Percentiles rank a stretch among this genome's conserved stretches.
phyloP scores from a whole-genome alignment of 2,329 filamentous ascomycete genomes.

The Parastagonospora nodorum region DNA sequence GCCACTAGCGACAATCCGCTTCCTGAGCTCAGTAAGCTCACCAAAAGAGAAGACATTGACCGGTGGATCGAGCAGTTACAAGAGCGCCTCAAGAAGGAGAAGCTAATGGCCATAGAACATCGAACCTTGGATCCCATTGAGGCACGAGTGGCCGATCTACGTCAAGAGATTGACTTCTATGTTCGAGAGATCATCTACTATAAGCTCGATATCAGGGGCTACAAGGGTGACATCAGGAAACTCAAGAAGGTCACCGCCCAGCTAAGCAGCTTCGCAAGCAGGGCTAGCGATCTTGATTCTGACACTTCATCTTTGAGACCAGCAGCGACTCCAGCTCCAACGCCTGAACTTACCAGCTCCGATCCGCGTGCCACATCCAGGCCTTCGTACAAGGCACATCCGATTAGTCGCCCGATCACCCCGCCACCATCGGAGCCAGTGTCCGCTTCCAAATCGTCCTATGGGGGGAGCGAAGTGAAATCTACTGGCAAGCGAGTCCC shows the following conservation, averaged over 20 bases:
- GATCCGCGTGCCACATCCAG: slow-evolving; percentile 23
- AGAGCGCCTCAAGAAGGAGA: slow-evolving; percentile 36
- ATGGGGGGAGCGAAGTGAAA: slow-evolving; percentile 8
- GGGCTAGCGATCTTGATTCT: slow-evolving; percentile 32
- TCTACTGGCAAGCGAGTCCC: slow-evolving; percentile 8
- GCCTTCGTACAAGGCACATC: slow-evolving; percentile 12
- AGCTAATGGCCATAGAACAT: slow-evolving; percentile 8
- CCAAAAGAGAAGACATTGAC: slow-evolving; percentile 42
- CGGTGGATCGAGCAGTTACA: slow-evolving; percentile 42
- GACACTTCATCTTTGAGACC: slow-evolving; percentile 32
- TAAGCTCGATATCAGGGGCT: slow-evolving; percentile 55
- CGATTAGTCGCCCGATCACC: slow-evolving; percentile 15
- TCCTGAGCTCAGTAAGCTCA: slow-evolving; percentile 34
- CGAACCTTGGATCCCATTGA: slow-evolving; percentile 12
- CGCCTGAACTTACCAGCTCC: slow-evolving; percentile 25
- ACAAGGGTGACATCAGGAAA: slow-evolving; percentile 49
- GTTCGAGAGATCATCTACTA: slow-evolving; percentile 56
- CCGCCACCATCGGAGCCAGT: slow-evolving; percentile 11
- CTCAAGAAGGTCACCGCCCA: slow-evolving; percentile 34
- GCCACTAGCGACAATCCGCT: slow-evolving; percentile 28
- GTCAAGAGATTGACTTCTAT: slow-evolving; percentile 50
- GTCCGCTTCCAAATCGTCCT: slow-evolving; percentile 11
- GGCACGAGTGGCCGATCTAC: slow-evolving; percentile 35
- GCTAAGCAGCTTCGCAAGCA: slow-evolving; percentile 27
- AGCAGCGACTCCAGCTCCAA: slow-evolving; percentile 28